Base-by-base conservation (phyloP, 164 flowering plant genomes). In the Aristolochia californica region DNA sequence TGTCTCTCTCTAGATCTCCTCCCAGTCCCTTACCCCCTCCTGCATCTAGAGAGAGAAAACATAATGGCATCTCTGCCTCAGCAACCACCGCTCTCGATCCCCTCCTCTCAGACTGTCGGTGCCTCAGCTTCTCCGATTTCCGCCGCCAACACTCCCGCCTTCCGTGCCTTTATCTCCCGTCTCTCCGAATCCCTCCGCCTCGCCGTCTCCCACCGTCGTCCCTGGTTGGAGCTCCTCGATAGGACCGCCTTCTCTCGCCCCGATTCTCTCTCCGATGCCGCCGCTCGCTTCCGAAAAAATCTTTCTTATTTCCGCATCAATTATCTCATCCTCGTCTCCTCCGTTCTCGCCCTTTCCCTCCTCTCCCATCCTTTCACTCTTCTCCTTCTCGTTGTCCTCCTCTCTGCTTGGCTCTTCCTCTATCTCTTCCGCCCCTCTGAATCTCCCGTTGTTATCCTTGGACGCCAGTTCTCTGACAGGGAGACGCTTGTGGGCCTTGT, bases 361-460 rank as follows among this genome's bases (percentile, higher is more conserved):
- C 59, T 85, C 59, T 53, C 87, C 40, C 71, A 85, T 45, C 96
- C 96, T 0, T 59, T 80, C 72, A 80, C 96, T 14, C 80, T 85
- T 56, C 22, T 88, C 56, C 51, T 73, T 60, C 90, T 88, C 64
- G 60, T 74, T 38, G 63, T 71, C 20, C 82, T 88, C 53, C 76
- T 85, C 61, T 58, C 79, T 40, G 69, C 83, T 23, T 85, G 93
- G 96, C 58, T 80, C 56, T 83, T 88, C 72, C 77, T 85, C 38
- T 88, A 83, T 74, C 73, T 88, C 59, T 82, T 85, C 75, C 80
- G 88, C 10, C 80, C 90, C n/a, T 65, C 86, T 13, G 91, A 87
- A 66, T 79, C 63, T 17, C 93, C 93, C n/a, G 66, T 88, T 5
- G 75, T 79, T 44, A 11, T 85, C 59, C 67, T 85, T 49, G 83